These are phyloP conservation scores for Darksidea phi DNA, from an alignment of 495 filamentous ascomycete genomes.

Conservation along the genomic window DNA sequence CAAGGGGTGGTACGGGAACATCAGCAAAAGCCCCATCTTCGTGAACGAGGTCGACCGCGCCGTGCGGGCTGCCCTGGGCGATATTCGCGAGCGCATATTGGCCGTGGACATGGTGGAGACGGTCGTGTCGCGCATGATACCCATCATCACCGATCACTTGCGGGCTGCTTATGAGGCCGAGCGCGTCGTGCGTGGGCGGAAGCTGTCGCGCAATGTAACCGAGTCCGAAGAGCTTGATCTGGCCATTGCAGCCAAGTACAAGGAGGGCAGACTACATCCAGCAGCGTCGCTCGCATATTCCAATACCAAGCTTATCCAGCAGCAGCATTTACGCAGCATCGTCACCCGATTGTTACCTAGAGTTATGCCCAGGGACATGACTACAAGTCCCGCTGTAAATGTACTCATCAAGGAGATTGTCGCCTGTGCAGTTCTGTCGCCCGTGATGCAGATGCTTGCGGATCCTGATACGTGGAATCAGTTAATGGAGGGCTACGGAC, in stretches of 20 bases:
- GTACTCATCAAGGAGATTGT: slow-evolving; percentile 84
- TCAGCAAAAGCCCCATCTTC: slow-evolving; percentile 78
- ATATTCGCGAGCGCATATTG: slow-evolving; percentile 66
- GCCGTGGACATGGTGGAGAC: slow-evolving; percentile 77
- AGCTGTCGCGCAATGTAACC: slow-evolving; percentile 84
- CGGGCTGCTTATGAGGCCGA: slow-evolving; percentile 90
- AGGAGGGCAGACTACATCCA: slow-evolving; percentile 82
- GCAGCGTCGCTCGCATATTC: slow-evolving; percentile 80
- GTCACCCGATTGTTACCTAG: slow-evolving; percentile 69
- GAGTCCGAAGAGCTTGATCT: slow-evolving; percentile 94
- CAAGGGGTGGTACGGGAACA: slow-evolving; percentile 80
- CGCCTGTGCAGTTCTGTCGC: slow-evolving; percentile 70
- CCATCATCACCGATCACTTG: slow-evolving; percentile 87
- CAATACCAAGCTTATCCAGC: slow-evolving; percentile 77
- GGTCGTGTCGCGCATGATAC: slow-evolving; percentile 75
- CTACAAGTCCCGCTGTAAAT: slow-evolving; percentile 74
- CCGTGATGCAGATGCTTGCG: slow-evolving; percentile 66
- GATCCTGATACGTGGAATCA: slow-evolving; percentile 99
- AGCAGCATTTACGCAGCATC: slow-evolving; percentile 77
- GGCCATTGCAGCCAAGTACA: slow-evolving; percentile 90
- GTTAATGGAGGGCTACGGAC: slow-evolving; percentile 83
- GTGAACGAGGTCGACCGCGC: slow-evolving; percentile 78
- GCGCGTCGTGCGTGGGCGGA: slow-evolving; percentile 76
- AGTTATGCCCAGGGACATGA: slow-evolving; percentile 69
- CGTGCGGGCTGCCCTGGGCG: slow-evolving; percentile 70